Evolutionary conservation across 2,329 filamentous ascomycete genomes (phyloP), one percentile per base, ranked within the genome.

Genomic region (Botrytis elliptica): DNA sequence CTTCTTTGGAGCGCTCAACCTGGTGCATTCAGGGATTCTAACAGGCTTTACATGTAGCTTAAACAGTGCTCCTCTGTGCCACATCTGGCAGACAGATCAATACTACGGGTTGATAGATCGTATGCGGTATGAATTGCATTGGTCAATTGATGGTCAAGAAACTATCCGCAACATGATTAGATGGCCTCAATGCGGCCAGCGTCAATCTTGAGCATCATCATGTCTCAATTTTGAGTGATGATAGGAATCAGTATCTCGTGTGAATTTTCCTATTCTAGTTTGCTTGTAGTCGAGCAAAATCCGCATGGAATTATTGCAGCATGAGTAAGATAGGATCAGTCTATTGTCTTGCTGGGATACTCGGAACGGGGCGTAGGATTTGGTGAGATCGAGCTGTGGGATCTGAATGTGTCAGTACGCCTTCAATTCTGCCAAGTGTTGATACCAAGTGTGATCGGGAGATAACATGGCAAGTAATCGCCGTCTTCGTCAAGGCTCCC

Each of bases 111-210:
- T 29, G n/a, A 59, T 25, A 29, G 36, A 72, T 66, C 62, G 29
- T 55, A 55, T 46, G 29, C 44, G n/a, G 33, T 55, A 33, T 40
- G 22, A 36, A 42, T 42, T 16, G 46, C 46, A 36, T 57, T 57
- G 70, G 46, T 67, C 36, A 59, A 6, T 57, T 46, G 29, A 29
- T 44, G 44, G 9, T 57, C 36, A 46, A 33, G 36, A 36, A 67
- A 42, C 60, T 42, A 44, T 33, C 70, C 60, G 38, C 63, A 44
- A 42, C 46, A 36, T 59, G 49, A 25, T 29, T 46, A 42, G 36
- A 68, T 68, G 52, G 49, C 70, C 40, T 49, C 33, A 42, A 72
- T 59, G n/a, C 4, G 70, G 63, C 63, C 70, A 52, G 70, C 70
- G 70, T 62, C 25, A 72, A 68, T 44, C 46, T 57, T 67, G 20